Evolutionary conservation across 73 alveolate species (phyloP), one percentile per base, ranked within the genome.

Genomic region (Paramecium primaurelia): DNA sequence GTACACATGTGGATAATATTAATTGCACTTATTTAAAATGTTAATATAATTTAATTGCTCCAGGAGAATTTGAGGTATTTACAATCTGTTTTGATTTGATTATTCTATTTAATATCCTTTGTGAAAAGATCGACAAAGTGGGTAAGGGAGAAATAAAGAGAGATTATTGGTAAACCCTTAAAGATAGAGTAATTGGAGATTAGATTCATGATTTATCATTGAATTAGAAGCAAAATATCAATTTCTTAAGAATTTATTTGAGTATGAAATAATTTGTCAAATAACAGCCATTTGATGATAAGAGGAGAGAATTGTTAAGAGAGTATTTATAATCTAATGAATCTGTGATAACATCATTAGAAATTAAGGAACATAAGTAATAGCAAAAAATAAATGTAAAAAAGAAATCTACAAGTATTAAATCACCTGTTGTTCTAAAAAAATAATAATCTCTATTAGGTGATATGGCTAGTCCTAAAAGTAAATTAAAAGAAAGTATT

Each of bases 21-120:
- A 80, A 80, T 80, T 80, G 91, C 32, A 80, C 91, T 9, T 80
- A 80, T 80, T 8, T 80, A 20, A 42, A 36, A 80, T 80, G 91
- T 47, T 16, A 20, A 14, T 3, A 45, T 10, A 32, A 47, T 80
- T 47, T 45, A 28, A 45, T 80, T 12, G 71, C 91, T 5, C 58
- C 28, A 42, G 91, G 91, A 2, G 91, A 80, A 80, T 45, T 20
- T 9, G 91, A 80, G 30, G 47, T 80, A 0, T 80, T 80, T 36
- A 47, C 71, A 3, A 80, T 80, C 3, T 80, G 91, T 18, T 80
- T 80, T 49, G 91, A 80, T 80, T 20, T 80, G 58, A 42, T 80
- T 3, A 47, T 80, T 4, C 14, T 80, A 10, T 80, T 80, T 80
- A 80, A 80, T 30, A 80, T 80, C 10, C 36, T 80, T 9, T 14